Evolutionary conservation across 805 yeast genomes (phyloP).

Genomic region (Candida hispaniensis): DNA sequence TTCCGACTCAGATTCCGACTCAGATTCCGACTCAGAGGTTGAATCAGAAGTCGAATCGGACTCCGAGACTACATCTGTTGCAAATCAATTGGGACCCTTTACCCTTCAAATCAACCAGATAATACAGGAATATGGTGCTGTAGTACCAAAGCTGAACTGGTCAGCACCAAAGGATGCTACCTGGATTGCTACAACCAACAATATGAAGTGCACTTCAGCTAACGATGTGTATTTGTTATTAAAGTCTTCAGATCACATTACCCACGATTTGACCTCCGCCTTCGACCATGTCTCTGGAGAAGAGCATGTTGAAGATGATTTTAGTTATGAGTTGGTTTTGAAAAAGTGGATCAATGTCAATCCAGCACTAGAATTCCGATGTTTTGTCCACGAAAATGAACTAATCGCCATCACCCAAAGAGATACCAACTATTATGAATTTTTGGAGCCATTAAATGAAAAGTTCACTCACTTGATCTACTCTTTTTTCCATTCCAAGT

Average conservation of each 20-base stretch:
- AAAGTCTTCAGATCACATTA: slow-evolving; percentile 79
- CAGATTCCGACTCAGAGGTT: slow-evolving; percentile 22
- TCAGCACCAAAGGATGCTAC: slow-evolving; percentile 91
- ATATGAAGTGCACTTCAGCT: slow-evolving; percentile 57
- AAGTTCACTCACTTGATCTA: slow-evolving; percentile 40
- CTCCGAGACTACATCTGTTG: slow-evolving; percentile 35
- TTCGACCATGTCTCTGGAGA: slow-evolving; percentile 33
- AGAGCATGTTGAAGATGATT: slow-evolving; percentile 20
- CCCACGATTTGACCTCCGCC: slow-evolving; percentile 71
- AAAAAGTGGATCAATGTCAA: slow-evolving; percentile 75
- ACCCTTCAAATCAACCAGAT: slow-evolving; percentile 41
- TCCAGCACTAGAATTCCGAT: slow-evolving; percentile 86
- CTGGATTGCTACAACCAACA: slow-evolving; percentile 77
- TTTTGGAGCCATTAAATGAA: slow-evolving; percentile 42
- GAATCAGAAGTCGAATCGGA: slow-evolving; percentile 20
- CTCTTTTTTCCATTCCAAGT: slow-evolving; percentile 42
- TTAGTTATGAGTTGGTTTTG: slow-evolving; percentile 52
- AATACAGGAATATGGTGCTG: slow-evolving; percentile 44
- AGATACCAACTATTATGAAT: slow-evolving; percentile 74
- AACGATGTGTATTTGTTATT: slow-evolving; percentile 71
- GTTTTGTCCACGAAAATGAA: slow-evolving; percentile 56
- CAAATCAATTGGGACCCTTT: slow-evolving; percentile 41
- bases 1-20: slow-evolving; percentile 38
- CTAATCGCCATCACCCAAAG: slow-evolving; percentile 75
- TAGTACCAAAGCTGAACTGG: slow-evolving; percentile 91